These are phyloP conservation scores for Hypoxylon lenormandii DNA, from an alignment of 495 filamentous ascomycete species.

Conservation along the genomic window DNA sequence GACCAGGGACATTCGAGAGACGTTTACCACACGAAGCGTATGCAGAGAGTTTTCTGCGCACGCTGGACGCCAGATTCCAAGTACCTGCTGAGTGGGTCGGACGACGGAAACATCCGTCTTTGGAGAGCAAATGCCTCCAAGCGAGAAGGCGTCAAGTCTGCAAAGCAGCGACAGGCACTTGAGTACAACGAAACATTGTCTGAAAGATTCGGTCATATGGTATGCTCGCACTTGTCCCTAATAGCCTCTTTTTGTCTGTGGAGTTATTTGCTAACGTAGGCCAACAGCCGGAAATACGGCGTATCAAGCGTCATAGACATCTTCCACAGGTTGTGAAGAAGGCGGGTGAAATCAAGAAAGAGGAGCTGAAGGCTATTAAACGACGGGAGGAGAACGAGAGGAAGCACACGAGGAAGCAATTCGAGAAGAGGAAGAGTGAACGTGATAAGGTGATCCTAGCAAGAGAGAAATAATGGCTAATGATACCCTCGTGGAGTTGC, in stretches of 20 bases:
- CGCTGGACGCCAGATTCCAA: conserved; percentile 88
- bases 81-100: conserved; percentile 77
- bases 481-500: conserved; percentile 18
- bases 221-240: conserved; percentile 19
- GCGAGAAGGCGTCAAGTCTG: conserved; percentile 84
- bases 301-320: conserved; percentile 91
- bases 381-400: conserved; percentile 92
- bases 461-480: conserved; percentile 71
- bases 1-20: conserved; percentile 85
- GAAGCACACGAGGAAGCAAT: conserved; percentile 84
- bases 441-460: conserved; percentile 92
- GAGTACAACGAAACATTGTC: conserved; percentile 90
- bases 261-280: conserved; percentile 21
- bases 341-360: conserved; percentile 93
- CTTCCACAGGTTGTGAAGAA: conserved; percentile 96
- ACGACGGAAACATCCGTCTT: conserved; percentile 92
- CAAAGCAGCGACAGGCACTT: conserved; percentile 82
- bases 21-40: conserved; percentile 96
- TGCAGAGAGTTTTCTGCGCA: conserved; percentile 93
- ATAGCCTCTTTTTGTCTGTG: background rate
- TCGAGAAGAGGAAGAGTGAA: conserved; percentile 78
- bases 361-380: conserved; percentile 88
- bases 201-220: conserved; percentile 89
- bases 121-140: conserved; percentile 92
- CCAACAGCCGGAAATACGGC: conserved; percentile 78